Evolutionary conservation across 192 early-diverging fungal genomes (phyloP), one percentile per base, ranked within the genome.

Genomic region (Glomus cerebriforme): DNA sequence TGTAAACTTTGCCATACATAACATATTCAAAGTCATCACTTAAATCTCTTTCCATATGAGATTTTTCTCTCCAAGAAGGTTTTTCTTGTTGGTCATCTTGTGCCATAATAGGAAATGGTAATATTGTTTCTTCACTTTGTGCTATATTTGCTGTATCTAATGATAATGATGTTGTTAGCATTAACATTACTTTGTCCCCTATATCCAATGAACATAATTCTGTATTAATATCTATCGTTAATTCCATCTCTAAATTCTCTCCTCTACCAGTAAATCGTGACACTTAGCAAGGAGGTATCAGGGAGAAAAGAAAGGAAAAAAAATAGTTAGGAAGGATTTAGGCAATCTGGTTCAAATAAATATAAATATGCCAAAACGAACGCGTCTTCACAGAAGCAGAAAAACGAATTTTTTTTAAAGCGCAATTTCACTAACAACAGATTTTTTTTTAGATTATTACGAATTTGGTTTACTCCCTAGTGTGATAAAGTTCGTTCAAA

Each of bases 21-120:
- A 99, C 97, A 83, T 99, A 99, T 49, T 99, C 97, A 83, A 95
- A 99, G 45, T 98, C 95, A 68, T 99, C 97, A 6, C 95, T 95
- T 79, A 99, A 82, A 71, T 92, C 91, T 73, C 87, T 79, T 75
- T 93, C 92, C 17, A 88, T 90, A 24, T 85, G 85, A 60, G 86
- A 82, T 79, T 89, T 88, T 78, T 91, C 89, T 59, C 91, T 84
- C 94, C 94, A 96, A 35, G 86, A 83, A 32, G 77, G 65, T 87
- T 86, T 89, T 39, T 79, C 79, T 43, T 75, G 54, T 87, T 86
- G 88, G 12, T 82, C 45, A 32, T 85, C 86, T 63, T 69, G 68
- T 47, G 87, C 86, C 7, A 73, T 77, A 59, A 80, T 77, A 49
- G 80, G 79, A 35, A 82, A 83, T 24, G 77, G 73, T 15, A 73